Evolutionary conservation across 31 red algal species (phyloP), one percentile per base, ranked within the genome.

Genomic region (Asparagopsis taxiformis): DNA sequence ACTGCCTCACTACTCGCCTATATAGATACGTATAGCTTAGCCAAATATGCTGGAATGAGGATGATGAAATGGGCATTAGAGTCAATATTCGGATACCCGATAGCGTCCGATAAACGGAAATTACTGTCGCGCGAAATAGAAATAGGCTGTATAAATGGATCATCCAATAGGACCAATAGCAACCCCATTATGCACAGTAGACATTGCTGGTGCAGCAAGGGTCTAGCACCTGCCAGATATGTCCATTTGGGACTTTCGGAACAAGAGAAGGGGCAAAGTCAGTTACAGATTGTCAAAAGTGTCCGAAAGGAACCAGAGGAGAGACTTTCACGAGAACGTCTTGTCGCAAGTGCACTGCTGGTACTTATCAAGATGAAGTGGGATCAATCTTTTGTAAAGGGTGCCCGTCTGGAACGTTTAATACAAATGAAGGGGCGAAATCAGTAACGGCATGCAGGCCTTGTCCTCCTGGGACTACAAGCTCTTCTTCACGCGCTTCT

Each of bases 381-480:
- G 38, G 79, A 16, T 33, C 54, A 3, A 31, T 58, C 24, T 49
- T 35, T 7, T 84, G 79, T 31, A 54, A 55, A 5, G 10, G 21
- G 2, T 84, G 79, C 22, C 79, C 66, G 2, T 38, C 55, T 19
- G 68, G 68, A 0, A 72, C 68, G 15, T 84, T 62, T 51, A 60
- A 68, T 29, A 15, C 2, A 1, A 20, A 6, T 1, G 21, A 24
- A 26, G 57, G 21, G 1, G 53, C 67, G 2, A 69, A 30, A 16
- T 52, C 66, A 0, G 21, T 22, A 22, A 62, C 34, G 17, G 43
- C 36, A 9, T 84, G 79, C 22, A 36, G 19, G 11, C 28, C 55
- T 9, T 84, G 79, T 31, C 79, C 66, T 0, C 22, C 54, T 25
- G 79, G 79, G 6, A 64, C 10, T 11, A 17, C 9, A 17, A 49